Evolutionary conservation across 441 rosid genomes (phyloP).

Genomic region (Metrosideros polymorpha): DNA sequence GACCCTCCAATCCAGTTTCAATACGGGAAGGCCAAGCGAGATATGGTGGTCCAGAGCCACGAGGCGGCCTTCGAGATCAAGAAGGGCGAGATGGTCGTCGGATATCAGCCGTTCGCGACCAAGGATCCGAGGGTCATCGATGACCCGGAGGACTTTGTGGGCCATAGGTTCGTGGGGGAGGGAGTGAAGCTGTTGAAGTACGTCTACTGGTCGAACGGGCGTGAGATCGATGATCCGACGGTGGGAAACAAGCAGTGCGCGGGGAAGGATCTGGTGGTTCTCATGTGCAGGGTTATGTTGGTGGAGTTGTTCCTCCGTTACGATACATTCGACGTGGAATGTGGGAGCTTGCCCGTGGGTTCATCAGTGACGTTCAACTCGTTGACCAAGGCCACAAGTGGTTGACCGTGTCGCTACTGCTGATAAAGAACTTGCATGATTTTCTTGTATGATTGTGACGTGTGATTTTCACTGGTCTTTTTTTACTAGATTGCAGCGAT

Average conservation of each 20-base stretch:
- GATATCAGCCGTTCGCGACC: slow-evolving; percentile 47
- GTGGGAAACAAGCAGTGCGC: slow-evolving; percentile 25
- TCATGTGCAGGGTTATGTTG: slow-evolving; percentile 8
- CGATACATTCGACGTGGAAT: slow-evolving; percentile 19
- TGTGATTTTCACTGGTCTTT: background rate
- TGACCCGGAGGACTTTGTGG: slow-evolving; percentile 33
- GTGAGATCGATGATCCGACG: slow-evolving; percentile 16
- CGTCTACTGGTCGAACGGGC: slow-evolving; percentile 32
- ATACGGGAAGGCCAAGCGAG: slow-evolving; percentile 33
- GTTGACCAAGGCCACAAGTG: slow-evolving; percentile 12
- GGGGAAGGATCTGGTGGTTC: slow-evolving; percentile 23
- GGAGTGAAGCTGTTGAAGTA: slow-evolving; percentile 24
- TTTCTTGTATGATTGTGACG: no score
- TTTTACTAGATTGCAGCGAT: background rate
- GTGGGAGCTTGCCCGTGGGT: background rate
- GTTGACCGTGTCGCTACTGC: background rate
- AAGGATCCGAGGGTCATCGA: slow-evolving; percentile 39
- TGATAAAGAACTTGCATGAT: background rate
- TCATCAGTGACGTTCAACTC: slow-evolving; percentile 18
- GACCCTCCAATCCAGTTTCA: slow-evolving; percentile 40
- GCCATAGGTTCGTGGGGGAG: slow-evolving; percentile 21
- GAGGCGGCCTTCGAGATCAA: slow-evolving; percentile 38
- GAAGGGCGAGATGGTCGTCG: slow-evolving; percentile 38
- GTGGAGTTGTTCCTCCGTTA: slow-evolving; percentile 29
- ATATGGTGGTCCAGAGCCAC: slow-evolving; percentile 35